phyloP scores from a whole-genome alignment of 2,329 filamentous ascomycete genomes.

The Diaporthe sp. region DNA sequence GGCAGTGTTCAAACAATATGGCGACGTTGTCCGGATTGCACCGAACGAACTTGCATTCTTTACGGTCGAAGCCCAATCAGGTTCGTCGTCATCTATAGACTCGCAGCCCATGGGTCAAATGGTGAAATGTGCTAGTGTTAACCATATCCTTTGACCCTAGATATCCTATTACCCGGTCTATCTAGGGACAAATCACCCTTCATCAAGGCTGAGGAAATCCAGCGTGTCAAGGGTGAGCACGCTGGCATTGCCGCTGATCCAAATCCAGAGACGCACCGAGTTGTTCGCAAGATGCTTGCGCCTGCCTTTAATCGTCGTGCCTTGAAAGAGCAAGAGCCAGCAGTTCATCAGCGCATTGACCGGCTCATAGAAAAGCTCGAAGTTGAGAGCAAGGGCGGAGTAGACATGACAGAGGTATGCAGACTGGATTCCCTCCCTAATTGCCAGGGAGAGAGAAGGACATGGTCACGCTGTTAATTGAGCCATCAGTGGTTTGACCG shows the following conservation, averaged over 20 bases:
- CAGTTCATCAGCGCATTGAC: neutral
- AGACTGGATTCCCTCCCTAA: neutral
- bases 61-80: neutral
- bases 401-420: neutral
- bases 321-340: neutral
- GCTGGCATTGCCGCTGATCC: neutral
- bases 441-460: neutral
- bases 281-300: constrained; percentile 1
- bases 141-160: neutral
- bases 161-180: neutral
- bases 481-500: neutral
- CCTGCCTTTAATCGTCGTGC: neutral
- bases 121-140: neutral
- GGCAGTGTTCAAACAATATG: neutral
- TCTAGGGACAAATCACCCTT: neutral
- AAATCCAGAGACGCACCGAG: neutral
- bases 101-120: neutral
- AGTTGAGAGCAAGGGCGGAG: neutral
- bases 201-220: neutral
- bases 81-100: neutral
- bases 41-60: constrained; percentile 4
- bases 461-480: neutral
- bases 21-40: neutral
- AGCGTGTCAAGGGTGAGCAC: neutral
- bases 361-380: neutral